Base-by-base conservation (phyloP, 768 basidiomycete genomes). In the Plicaturopsis crispa region DNA sequence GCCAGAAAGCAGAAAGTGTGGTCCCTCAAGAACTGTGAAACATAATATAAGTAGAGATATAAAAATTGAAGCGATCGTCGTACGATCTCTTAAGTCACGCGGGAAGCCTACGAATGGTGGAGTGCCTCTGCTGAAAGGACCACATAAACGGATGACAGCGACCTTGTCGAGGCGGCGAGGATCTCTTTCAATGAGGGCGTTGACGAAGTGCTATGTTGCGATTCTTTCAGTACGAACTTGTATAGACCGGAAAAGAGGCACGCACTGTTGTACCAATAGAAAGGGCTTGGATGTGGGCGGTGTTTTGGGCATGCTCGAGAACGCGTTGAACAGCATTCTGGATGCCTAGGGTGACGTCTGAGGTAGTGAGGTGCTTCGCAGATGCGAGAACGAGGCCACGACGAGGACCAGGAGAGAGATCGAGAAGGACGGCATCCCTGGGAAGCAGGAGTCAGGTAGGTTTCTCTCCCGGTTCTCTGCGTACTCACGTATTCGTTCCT, bases 71-170 rank as follows among this genome's bases (percentile, higher is more conserved):
- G n/a, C n/a, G n/a, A n/a, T n/a, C n/a, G n/a, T n/a, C n/a, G n/a
- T n/a, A n/a, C n/a, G n/a, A 1, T 31, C 6, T 37, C 54, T 52
- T 13, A 69, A 39, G 14, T 57, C 59, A 18, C 35, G 50, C 1
- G 66, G 76, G 45, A 74, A 78, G 14, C 69, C 70, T 12, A 70
- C 60, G 43, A 75, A 78, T 0, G 80, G 71, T 8, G 78, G 80
- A 13, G 67, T 67, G 23, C 75, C 73, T n/a, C 54, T 60, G 2
- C 74, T 74, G 53, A 74, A 79, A 1, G 75, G 74, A 3, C 71
- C 74, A 33, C 75, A 77, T 5, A 83, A 63, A 39, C 80, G 70
- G 34, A 83, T 65, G 24, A 82, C 77, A 0, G 77, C 80, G 0
- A 83, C 79, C 33, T 70, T 70, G 32, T 68, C 65, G 11, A 82